Evolutionary conservation across 169 alveolate genomes (phyloP).

Genomic region (Plasmodium blacklocki): DNA sequence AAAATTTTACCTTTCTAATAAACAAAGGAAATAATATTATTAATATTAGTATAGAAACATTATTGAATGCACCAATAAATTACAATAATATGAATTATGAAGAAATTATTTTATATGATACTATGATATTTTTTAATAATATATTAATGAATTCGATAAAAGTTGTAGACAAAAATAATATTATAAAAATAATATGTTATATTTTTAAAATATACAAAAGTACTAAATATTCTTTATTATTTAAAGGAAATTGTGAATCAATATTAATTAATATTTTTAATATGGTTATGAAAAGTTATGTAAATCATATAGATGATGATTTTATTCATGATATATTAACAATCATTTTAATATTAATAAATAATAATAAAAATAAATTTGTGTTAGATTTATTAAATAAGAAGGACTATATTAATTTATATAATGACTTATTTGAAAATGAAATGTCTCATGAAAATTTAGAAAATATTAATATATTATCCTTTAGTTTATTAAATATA

Average conservation of each 20-base stretch:
- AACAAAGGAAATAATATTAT: constrained; percentile 75
- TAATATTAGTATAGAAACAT: constrained; percentile 73
- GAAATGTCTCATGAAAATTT: constrained; percentile 65
- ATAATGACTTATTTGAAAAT: constrained; percentile 58
- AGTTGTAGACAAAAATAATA: constrained; percentile 62
- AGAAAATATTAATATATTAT: constrained; percentile 53
- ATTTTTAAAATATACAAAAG: constrained; percentile 71
- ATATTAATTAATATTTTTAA: constrained; percentile 32
- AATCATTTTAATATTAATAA: constrained; percentile 44
- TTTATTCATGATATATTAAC: constrained; percentile 52
- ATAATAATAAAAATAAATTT: constrained; percentile 57
- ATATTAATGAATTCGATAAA: constrained; percentile 45
- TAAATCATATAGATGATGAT: constrained; percentile 21
- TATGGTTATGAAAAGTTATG: constrained; percentile 36
- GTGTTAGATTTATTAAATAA: constrained; percentile 54
- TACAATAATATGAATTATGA: constrained; percentile 55
- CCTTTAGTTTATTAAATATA: constrained; percentile 64
- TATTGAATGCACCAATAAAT: constrained; percentile 67
- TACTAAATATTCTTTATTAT: constrained; percentile 63
- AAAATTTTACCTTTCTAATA: constrained; percentile 18
- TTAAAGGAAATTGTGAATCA: constrained; percentile 69
- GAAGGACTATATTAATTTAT: constrained; percentile 26
- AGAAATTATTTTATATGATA: constrained; percentile 66
- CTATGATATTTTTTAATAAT: constrained; percentile 58
- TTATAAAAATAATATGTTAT: constrained; percentile 71